Conservation (phyloP, 129 eudicot genomes). For the carrot (Daucus carota) region DH1_v3.0 NC_030385.2:29421001-29421500, state of each 20-base stretch:
- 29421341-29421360: slow-evolving; percentile 65
- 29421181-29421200: too few species aligned
- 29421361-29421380: slow-evolving; percentile 47
- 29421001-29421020: slow-evolving; percentile 41
- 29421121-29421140: slow-evolving; percentile 5
- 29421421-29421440: not conserved
- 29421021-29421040: slow-evolving; percentile 61
- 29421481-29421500: not conserved
- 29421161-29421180: too few species aligned
- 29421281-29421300: slow-evolving; percentile 49
- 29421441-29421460: slow-evolving; percentile 1
- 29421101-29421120: slow-evolving; percentile 35
- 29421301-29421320: slow-evolving; percentile 42
- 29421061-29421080: slow-evolving; percentile 56
- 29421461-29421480: not conserved
- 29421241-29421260: slow-evolving; percentile 63
- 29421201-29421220: slow-evolving; percentile 57
- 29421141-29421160: too few species aligned
- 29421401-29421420: not conserved
- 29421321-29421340: slow-evolving; percentile 32
- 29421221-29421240: slow-evolving; percentile 69
- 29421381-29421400: slow-evolving; percentile 36
- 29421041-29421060: slow-evolving; percentile 27
- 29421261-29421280: slow-evolving; percentile 31
- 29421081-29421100: slow-evolving; percentile 48